Evolutionary conservation across 306 rosid genomes (phyloP), one percentile per base, ranked within the genome.

Genomic region (Cucumis sativus): DNA sequence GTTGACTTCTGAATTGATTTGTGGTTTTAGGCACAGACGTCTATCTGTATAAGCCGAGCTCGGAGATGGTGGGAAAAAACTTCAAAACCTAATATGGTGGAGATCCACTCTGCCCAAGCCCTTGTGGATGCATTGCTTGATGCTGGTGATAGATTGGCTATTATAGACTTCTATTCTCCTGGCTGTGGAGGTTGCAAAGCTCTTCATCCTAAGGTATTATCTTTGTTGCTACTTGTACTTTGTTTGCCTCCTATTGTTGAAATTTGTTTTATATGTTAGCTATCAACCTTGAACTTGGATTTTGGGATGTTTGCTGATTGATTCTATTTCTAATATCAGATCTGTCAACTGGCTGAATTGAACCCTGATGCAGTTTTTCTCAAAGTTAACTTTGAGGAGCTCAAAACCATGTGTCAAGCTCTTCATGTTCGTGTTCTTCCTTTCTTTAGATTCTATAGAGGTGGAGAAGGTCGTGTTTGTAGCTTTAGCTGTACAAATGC

Each of bases 141-240:
- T 9, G 98, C 93, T 76, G 98, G 92, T 37, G 97, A 91, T 79
- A 80, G 90, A 59, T 82, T 93, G 85, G 98, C 89, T 69, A 86
- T 93, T 18, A 84, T 91, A 54, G 87, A 91, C 59, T 93, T 93
- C 71, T 91, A 88, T 81, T 93, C 97, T 49, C 96, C 98, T 78
- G 93, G 90, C 55, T 93, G 98, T 84, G 98, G 98, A 67, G 98
- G 97, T 35, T 93, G 98, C 88, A 93, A 79, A 82, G 81, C 96
- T 65, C 93, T 93, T 35, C 92, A 93, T 80, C 96, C 98, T 28
- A 93, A 93, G 95, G 98, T 91, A 78, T 70, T 10, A 47, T 16
- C 57, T 71, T 71, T 71, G 59, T 47, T 47, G 12, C 41, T 45
- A 6, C 17, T 28, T 60, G 14, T 6, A 35, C 47, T 80, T 33